phyloP scores from a whole-genome alignment of 1,284 basidiomycete genomes.

The Pyrrhoderma noxium region DNA sequence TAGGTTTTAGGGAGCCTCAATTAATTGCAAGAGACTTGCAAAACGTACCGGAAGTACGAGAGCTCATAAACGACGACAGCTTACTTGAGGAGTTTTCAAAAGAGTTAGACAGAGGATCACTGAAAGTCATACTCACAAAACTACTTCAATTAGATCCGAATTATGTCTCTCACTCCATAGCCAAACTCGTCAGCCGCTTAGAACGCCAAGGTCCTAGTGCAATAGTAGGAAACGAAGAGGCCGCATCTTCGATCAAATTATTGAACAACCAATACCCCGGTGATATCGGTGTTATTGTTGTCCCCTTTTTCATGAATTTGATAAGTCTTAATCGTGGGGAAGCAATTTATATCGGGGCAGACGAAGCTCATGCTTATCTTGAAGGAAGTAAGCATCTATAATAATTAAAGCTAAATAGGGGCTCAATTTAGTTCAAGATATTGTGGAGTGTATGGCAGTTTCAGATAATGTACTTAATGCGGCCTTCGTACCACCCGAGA shows the following conservation, averaged over 20 bases:
- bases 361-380: constrained; percentile 64
- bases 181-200: constrained; percentile 33
- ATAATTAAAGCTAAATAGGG: too few species aligned
- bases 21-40: constrained; percentile 41
- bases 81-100: constrained; percentile 17
- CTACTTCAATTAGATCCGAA: constrained; percentile 37
- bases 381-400: constrained; percentile 30
- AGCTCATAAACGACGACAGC: constrained; percentile 28
- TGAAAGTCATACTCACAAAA: constrained; percentile 39
- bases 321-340: constrained; percentile 48
- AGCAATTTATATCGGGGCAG: constrained; percentile 54
- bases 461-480: constrained; percentile 33
- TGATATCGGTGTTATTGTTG: constrained; percentile 57
- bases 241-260: constrained; percentile 37
- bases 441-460: constrained; percentile 32
- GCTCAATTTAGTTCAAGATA: constrained; percentile 25
- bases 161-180: constrained; percentile 30
- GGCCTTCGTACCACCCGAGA: constrained; percentile 26
- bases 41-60: constrained; percentile 44
- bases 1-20: constrained; percentile 45
- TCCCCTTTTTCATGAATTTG: constrained; percentile 54
- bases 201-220: constrained; percentile 21
- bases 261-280: constrained; percentile 50
- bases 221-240: constrained; percentile 24
- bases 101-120: constrained; percentile 18